Evolutionary conservation across 2,329 filamentous ascomycete genomes (phyloP).

Genomic region (Fusarium guadeloupense): DNA sequence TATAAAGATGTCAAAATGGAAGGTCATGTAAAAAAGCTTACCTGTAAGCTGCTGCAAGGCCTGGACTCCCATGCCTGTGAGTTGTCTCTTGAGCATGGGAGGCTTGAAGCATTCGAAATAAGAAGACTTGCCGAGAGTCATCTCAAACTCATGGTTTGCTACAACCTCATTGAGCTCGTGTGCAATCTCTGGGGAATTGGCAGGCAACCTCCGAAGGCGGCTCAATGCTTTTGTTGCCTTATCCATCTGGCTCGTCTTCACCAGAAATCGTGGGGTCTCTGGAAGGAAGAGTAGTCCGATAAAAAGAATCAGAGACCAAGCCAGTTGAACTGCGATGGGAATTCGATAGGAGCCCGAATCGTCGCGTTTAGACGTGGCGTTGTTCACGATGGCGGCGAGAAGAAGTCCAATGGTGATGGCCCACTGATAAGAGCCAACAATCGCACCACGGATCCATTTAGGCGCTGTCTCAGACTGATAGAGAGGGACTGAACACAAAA

Average conservation of each 20-base stretch:
- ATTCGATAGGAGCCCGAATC: constrained; percentile 65
- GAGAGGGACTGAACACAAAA: too few relatives aligned
- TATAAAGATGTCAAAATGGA: too few relatives aligned
- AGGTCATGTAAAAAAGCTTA: too few relatives aligned
- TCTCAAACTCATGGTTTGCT: too few relatives aligned
- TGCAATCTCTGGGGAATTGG: too few relatives aligned
- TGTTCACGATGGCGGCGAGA: constrained; percentile 63
- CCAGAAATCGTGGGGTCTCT: constrained; percentile 65
- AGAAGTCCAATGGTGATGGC: constrained; percentile 76
- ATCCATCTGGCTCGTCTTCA: too few relatives aligned
- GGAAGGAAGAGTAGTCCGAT: constrained; percentile 61
- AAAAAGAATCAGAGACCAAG: constrained; percentile 60
- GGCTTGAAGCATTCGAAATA: constrained; percentile 69
- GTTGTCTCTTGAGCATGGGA: too few relatives aligned
- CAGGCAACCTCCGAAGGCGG: too few relatives aligned
- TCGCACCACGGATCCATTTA: constrained; percentile 67
- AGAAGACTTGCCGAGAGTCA: too few relatives aligned
- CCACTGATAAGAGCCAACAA: constrained; percentile 73
- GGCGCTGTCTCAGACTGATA: constrained; percentile 71
- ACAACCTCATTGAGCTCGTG: too few relatives aligned
- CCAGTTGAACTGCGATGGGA: constrained; percentile 63
- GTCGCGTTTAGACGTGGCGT: constrained; percentile 54
- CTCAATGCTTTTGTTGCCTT: too few relatives aligned
- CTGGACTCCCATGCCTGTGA: constrained; percentile 70
- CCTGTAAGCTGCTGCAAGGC: constrained; percentile 73